Conservation (phyloP, 768 basidiomycete genomes). For the Phylloporus arenicola region DNA sequence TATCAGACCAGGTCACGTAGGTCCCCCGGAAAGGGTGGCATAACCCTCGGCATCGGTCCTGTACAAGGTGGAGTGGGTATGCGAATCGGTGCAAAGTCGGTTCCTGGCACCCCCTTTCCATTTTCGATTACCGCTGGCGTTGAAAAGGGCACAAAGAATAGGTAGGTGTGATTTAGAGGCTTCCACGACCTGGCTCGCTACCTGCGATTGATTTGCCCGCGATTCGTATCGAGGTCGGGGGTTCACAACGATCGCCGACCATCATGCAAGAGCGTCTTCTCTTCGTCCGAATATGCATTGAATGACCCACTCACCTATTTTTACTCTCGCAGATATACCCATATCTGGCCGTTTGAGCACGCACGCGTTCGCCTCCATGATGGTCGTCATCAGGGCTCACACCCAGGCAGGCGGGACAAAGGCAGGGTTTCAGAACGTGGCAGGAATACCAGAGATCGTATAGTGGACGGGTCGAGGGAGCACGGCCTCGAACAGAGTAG, state of each 20-base stretch:
- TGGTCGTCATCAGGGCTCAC: conserved; percentile 31
- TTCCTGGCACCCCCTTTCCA: conserved; percentile 46
- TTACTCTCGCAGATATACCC: conserved; percentile 60
- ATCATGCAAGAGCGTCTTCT: neutral
- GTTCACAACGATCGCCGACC: neutral
- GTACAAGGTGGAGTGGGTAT: neutral
- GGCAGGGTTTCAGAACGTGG: conserved; percentile 15
- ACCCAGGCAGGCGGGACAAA: conserved; percentile 21
- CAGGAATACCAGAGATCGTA: conserved; percentile 9
- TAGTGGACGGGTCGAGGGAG: conserved; percentile 3
- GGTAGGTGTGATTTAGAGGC: conserved; percentile 41
- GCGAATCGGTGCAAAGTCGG: conserved; percentile 12
- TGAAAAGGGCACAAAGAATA: conserved; percentile 91
- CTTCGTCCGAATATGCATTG: neutral
- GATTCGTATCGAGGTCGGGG: neutral
- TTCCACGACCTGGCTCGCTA: neutral
- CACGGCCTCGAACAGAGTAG: conserved; percentile 4
- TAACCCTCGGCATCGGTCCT: neutral
- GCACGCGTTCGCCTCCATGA: conserved; percentile 72
- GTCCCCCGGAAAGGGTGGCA: neutral
- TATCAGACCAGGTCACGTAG: conserved; percentile 8
- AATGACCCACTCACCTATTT: conserved; percentile 5
- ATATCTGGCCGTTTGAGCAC: conserved; percentile 98
- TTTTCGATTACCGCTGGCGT: conserved; percentile 94
- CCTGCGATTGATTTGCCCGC: neutral